Conservation (phyloP, 371 early-diverging fungal genomes). For the Mucor mucedo region DNA sequence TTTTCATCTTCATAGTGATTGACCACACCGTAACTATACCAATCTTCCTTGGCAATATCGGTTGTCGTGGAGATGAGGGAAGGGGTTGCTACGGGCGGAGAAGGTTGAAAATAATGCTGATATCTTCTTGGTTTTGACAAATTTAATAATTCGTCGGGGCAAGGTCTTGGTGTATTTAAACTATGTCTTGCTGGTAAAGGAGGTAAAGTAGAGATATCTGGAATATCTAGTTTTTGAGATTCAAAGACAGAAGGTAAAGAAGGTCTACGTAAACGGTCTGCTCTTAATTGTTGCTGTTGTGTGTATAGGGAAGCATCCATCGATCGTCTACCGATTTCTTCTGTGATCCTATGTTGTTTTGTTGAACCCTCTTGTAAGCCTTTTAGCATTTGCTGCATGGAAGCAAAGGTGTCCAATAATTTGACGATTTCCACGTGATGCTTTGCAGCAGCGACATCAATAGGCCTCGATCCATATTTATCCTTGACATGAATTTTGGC, state of each 20-base stretch:
- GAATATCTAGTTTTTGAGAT: conserved; percentile 28
- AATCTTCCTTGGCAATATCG: conserved; percentile 23
- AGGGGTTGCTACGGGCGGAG: too few relatives aligned
- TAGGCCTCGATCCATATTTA: conserved; percentile 67
- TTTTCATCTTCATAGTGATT: conserved; percentile 39
- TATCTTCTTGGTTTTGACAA: conserved; percentile 5
- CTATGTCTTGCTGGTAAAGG: conserved; percentile 28
- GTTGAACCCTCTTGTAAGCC: conserved; percentile 30
- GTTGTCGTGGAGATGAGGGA: conserved; percentile 8
- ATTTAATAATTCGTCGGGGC: conserved; percentile 21
- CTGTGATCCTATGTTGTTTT: conserved; percentile 3
- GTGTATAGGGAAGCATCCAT: conserved; percentile 22
- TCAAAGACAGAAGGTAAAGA: conserved; percentile 31
- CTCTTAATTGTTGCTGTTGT: conserved; percentile 14
- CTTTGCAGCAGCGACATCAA: conserved; percentile 62
- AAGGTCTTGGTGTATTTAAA: conserved; percentile 26
- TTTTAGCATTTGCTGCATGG: conserved; percentile 32
- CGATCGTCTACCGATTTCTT: conserved; percentile 22
- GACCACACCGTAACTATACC: conserved; percentile 38
- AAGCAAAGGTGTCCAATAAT: conserved; percentile 37
- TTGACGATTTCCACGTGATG: conserved; percentile 57
- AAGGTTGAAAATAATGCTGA: conserved; percentile 3
- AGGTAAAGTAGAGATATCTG: conserved; percentile 30
- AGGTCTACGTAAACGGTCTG: conserved; percentile 25
- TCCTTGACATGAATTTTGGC: conserved; percentile 65